These are phyloP conservation scores for Apiotrichum gamsii DNA, from an alignment of 1,284 basidiomycete genomes.

Conservation along the genomic window DNA sequence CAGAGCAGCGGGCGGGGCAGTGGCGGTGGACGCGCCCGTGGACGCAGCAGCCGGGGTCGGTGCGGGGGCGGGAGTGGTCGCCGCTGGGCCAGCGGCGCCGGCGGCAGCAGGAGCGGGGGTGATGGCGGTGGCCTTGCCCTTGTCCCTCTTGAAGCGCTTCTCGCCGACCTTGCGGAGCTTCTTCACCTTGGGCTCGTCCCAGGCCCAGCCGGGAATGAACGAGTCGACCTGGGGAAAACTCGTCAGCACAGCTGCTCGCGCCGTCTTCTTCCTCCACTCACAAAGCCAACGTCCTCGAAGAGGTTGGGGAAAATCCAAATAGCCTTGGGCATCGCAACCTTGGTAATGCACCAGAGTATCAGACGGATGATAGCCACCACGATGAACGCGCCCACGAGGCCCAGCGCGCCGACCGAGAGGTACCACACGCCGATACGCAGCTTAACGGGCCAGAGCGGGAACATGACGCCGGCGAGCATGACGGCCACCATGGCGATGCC, in stretches of 20 bases:
- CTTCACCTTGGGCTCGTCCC: slow-evolving; percentile 92
- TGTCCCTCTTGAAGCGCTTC: slow-evolving; percentile 18
- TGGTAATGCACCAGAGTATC: slow-evolving; percentile 90
- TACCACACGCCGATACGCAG: slow-evolving; percentile 97
- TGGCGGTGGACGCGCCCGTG: slow-evolving; percentile 4
- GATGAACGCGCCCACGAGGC: slow-evolving; percentile 86
- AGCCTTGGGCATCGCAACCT: slow-evolving; percentile 76
- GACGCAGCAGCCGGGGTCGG: slow-evolving; percentile 10
- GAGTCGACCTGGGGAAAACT: slow-evolving; percentile 82
- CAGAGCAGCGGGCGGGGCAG: slow-evolving; percentile 4
- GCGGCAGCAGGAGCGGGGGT: too few relatives aligned
- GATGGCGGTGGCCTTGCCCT: slow-evolving; percentile 4
- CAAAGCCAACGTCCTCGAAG: slow-evolving; percentile 97
- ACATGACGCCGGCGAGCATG: slow-evolving; percentile 97
- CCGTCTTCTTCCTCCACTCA: slow-evolving; percentile 51
- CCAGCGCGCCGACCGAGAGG: slow-evolving; percentile 78
- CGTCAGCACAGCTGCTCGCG: background rate
- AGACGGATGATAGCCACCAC: slow-evolving; percentile 84
- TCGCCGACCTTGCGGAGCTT: slow-evolving; percentile 49
- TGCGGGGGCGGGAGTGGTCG: slow-evolving; percentile 6
- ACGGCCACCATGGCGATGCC: slow-evolving; percentile 85
- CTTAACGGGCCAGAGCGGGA: slow-evolving; percentile 91
- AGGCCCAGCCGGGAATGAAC: slow-evolving; percentile 95
- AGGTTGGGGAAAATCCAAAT: slow-evolving; percentile 99
- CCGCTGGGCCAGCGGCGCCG: slow-evolving; percentile 4